Evolutionary conservation across 768 basidiomycete genomes (phyloP), one percentile per base, ranked within the genome.

Genomic region (Rubroboletus pulcherrimus): DNA sequence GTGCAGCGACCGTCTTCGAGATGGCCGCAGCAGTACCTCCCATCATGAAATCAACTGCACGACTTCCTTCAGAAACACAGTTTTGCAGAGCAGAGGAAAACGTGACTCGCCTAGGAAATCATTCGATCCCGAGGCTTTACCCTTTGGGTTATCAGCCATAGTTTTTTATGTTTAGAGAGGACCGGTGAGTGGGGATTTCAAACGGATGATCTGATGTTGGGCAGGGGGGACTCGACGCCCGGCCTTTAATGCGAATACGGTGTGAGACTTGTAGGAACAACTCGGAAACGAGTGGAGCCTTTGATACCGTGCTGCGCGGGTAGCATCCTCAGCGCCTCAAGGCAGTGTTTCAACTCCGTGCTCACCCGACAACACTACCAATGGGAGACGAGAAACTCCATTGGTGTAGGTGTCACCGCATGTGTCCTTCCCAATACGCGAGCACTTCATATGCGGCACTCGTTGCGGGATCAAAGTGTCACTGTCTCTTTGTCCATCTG

Each of bases 1-100:
- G 74, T 35, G 75, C 74, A 6, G 74, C 75, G 7, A 57, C 64
- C 9, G 75, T 75, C 52, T 75, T 76, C 31, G 73, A 73, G 51
- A 76, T 75, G 50, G 65, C 59, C 12, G 65, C 71, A 31, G 64
- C 69, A 5, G 68, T 67, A 29, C 74, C 73, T 12, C 73, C 74
- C 70, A 73, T 73, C 65, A 74, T 60, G 55, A 74, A 74, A 53
- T 74, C 67, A 35, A 70, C 74, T 75, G 47, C 2, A 47, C 2
- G 21, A 14, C 4, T 6, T 21, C 21, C 37, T 35, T 58, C 19
- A 71, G 50, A 37, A 54, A 26, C 26, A 26, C 19, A 26, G 38
- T 8, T 29, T 24, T 11, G 7, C n/a, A 17, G 44, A 6, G 1
- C 5, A 46, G 21, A 37, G 11, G 12, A 14, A 48, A 30, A 19